phyloP scores from a whole-genome alignment of 2,329 filamentous ascomycete species.

The Rachicladosporium sp. region DNA sequence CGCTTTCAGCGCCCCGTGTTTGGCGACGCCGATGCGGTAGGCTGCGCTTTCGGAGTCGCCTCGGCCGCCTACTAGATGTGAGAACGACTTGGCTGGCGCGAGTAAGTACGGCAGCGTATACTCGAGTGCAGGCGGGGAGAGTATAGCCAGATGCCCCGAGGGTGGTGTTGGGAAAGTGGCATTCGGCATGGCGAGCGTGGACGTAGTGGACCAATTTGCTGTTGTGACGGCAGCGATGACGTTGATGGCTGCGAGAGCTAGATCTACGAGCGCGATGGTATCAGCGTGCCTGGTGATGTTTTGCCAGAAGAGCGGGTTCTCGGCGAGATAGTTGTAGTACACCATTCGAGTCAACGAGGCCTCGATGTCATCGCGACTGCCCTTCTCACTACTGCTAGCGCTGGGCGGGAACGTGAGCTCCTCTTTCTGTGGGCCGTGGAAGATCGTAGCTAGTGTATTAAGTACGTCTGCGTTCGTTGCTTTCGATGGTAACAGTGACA shows the following conservation, averaged over 20 bases:
- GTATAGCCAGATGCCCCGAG: constrained; percentile 38
- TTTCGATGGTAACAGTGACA: constrained; percentile 40
- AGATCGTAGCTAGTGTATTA: constrained; percentile 42
- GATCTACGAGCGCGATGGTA: constrained; percentile 44
- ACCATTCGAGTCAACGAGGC: constrained; percentile 41
- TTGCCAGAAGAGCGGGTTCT: constrained; percentile 40
- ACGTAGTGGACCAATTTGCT: constrained; percentile 37
- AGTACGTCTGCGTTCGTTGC: constrained; percentile 42
- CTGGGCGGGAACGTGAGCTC: constrained; percentile 23
- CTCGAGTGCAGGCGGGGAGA: constrained; percentile 39
- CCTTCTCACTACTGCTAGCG: constrained; percentile 18
- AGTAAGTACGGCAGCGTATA: constrained; percentile 45
- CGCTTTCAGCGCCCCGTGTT: constrained; percentile 43
- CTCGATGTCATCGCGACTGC: constrained; percentile 27
- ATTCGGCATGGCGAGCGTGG: constrained; percentile 1
- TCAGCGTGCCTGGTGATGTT: constrained; percentile 43
- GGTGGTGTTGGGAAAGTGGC: constrained; percentile 22
- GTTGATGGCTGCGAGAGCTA: constrained; percentile 42
- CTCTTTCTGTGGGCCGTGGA: constrained; percentile 38
- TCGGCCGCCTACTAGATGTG: constrained; percentile 45
- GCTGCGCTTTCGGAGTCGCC: constrained; percentile 46
- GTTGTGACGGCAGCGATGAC: constrained; percentile 42
- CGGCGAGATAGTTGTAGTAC: constrained; percentile 41
- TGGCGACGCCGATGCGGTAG: constrained; percentile 44
- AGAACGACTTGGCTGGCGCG: constrained; percentile 43